These are phyloP conservation scores for Setaria italica DNA, from an alignment of 202 grass and related monocot genomes.

Conservation along the genomic window DNA sequence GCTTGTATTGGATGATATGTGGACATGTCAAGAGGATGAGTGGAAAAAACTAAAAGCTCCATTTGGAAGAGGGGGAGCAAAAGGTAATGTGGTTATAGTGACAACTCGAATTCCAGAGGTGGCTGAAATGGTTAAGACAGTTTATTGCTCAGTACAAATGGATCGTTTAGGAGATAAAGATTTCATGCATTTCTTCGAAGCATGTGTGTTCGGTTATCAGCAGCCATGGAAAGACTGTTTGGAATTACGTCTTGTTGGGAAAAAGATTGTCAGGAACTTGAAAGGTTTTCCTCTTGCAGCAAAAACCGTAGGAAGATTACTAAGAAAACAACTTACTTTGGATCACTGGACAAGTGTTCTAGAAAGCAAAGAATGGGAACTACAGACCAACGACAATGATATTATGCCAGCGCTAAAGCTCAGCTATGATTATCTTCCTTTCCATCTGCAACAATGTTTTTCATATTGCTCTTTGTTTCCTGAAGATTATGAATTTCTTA, in stretches of 20 bases:
- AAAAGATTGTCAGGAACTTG: neutral
- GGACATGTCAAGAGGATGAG: neutral
- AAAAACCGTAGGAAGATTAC: conserved; percentile 48
- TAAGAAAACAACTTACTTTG: neutral
- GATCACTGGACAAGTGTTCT: conserved; percentile 31
- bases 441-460: conserved; percentile 43
- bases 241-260: neutral
- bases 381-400: neutral
- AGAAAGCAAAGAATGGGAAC: conserved; percentile 50
- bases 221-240: neutral
- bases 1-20: conserved; percentile 55
- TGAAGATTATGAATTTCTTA: conserved; percentile 15
- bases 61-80: neutral
- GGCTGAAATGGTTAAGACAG: neutral
- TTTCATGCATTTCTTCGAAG: neutral
- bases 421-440: conserved; percentile 33
- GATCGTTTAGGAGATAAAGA: neutral
- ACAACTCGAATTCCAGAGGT: conserved; percentile 3
- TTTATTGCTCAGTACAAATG: neutral
- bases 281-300: conserved; percentile 41
- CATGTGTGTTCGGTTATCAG: neutral
- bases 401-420: conserved; percentile 49
- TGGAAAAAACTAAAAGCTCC: conserved; percentile 15
- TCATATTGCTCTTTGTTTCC: conserved; percentile 34
- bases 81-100: neutral